Base-by-base conservation (phyloP, 1,284 basidiomycete species). In the Fomitopsis pinicola region DNA sequence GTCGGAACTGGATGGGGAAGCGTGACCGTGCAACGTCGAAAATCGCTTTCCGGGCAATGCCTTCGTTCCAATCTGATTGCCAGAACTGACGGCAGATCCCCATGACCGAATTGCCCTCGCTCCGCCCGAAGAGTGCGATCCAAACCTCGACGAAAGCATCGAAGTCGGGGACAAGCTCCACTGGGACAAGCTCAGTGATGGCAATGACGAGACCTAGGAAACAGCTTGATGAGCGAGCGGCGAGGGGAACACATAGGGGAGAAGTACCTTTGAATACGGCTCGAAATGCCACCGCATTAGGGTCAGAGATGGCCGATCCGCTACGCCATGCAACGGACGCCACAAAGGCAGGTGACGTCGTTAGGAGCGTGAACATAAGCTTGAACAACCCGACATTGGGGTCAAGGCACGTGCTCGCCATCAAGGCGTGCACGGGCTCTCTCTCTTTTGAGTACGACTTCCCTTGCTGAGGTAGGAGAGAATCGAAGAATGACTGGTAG, bases 221-320 rank as follows among this genome's bases (percentile, higher is more conserved):
- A 69, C 54, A 6, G 55, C 50, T 65, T 40, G 5, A 62, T 57
- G 36, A 59, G 22, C 48, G 10, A 36, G 48, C 12, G 58, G 42
- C 3, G n/a, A 30, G 52, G 36, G 6, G 17, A 48, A 15, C 33
- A 28, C n/a, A 12, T 12, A 17, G 38, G 52, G 5, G 40, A 12
- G 0, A 69, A 75, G 35, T 55, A 90, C 94, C 91, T 82, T 95
- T 95, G 61, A 95, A 70, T 17, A 95, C 86, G 22, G 92, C 89
- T 35, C 93, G 85, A 73, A 88, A 94, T 2, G 91, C 91, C 30
- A 92, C 83, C 0, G 89, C 86, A 67, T 94, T 94, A 0, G 92
- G 86, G 64, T 92, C 90, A 6, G 87, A 86, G 19, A 93, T 76
- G 2, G 84, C 81, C 7, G 89, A 89, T 1, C 83, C 86, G 5